phyloP scores from a whole-genome alignment of 768 basidiomycete genomes.

The Auriscalpium vulgare region DNA sequence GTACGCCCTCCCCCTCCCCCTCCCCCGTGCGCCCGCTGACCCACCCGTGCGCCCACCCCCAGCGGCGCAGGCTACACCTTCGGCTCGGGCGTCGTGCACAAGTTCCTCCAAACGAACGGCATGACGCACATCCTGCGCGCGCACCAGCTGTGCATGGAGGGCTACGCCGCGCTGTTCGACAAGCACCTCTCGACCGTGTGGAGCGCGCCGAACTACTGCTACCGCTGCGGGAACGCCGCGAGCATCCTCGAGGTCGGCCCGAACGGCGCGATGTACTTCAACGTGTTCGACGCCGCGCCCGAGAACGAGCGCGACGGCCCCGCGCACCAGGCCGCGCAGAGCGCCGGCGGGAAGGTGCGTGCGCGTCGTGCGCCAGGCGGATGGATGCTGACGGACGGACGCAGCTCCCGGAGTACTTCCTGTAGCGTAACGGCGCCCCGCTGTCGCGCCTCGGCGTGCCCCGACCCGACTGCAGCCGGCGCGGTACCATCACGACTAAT shows the following conservation, averaged over 20 bases:
- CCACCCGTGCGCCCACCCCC: no score
- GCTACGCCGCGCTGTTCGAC: constrained; percentile 95
- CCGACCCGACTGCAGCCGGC: background rate
- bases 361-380: no score
- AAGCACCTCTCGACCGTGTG: constrained; percentile 95
- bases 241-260: constrained; percentile 95
- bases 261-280: constrained; percentile 82
- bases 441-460: no score
- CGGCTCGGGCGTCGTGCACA: constrained; percentile 94
- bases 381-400: background rate
- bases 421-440: no score
- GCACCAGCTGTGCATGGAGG: constrained; percentile 99
- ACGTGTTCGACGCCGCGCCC: constrained; percentile 97
- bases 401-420: constrained; percentile 79
- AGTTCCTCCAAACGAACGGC: constrained; percentile 91
- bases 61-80: constrained; percentile 99
- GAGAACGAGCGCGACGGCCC: constrained; percentile 95
- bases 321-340: constrained; percentile 67
- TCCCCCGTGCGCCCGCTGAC: constrained; percentile 5
- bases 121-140: constrained; percentile 98
- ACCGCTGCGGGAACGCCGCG: constrained; percentile 95
- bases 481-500: no score
- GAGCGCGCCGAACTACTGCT: constrained; percentile 98
- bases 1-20: constrained; percentile 32
- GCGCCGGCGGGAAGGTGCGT: constrained; percentile 60